A percentile compares a stretch with the other conserved stretches of the same genome.
Evolutionary conservation across 2,329 filamentous ascomycete genomes (phyloP).

Genomic region (Diaporthe citrichinensis): DNA sequence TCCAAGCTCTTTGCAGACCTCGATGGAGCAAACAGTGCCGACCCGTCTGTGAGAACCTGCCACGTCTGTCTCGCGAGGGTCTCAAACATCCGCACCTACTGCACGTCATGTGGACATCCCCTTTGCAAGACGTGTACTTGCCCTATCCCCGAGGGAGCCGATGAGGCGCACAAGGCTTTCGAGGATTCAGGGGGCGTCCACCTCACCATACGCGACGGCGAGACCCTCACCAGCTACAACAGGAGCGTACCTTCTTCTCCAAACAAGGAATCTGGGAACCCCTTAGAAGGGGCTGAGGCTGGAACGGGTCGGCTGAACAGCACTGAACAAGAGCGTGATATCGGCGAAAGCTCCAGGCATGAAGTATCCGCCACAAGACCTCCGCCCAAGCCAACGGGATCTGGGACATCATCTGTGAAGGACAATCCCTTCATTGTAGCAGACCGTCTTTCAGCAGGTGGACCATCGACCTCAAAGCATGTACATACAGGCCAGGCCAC

Average conservation of each 20-base stretch:
- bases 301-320: neutral
- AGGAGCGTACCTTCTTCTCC: slow-evolving; percentile 33
- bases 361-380: neutral
- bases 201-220: slow-evolving; percentile 40
- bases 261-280: slow-evolving; percentile 21
- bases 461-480: neutral
- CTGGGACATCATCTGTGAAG: slow-evolving; percentile 36
- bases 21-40: slow-evolving; percentile 49
- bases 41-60: slow-evolving; percentile 54
- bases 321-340: neutral
- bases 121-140: slow-evolving; percentile 63
- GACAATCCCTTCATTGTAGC: slow-evolving; percentile 46
- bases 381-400: slow-evolving; percentile 7
- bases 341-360: neutral
- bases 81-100: slow-evolving; percentile 53
- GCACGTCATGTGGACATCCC: slow-evolving; percentile 64
- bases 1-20: slow-evolving; percentile 45
- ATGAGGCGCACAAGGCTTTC: slow-evolving; percentile 44
- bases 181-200: slow-evolving; percentile 40
- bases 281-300: neutral
- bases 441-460: slow-evolving; percentile 42
- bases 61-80: slow-evolving; percentile 64
- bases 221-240: slow-evolving; percentile 41
- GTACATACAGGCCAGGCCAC: slow-evolving; percentile 1
- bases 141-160: slow-evolving; percentile 49